phyloP scores from a whole-genome alignment of 2,329 filamentous ascomycete genomes.

The Aspergillus neotritici region DNA sequence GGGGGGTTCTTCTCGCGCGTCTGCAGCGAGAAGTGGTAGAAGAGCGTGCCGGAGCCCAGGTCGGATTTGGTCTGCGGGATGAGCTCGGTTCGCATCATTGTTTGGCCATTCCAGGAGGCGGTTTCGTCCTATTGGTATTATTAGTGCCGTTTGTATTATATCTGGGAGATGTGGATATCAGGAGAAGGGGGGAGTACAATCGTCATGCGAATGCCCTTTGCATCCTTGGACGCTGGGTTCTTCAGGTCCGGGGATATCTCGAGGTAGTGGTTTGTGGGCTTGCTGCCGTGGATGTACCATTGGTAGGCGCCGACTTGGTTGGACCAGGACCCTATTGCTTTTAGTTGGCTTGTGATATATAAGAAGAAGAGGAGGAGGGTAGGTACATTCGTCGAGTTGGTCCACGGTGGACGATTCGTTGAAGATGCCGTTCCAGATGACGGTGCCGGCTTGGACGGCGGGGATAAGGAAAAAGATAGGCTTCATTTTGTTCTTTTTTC shows the following conservation, averaged over 20 bases:
- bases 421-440: constrained; percentile 26
- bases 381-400: constrained; percentile 22
- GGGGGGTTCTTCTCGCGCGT: constrained; percentile 56
- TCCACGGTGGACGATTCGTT: constrained; percentile 18
- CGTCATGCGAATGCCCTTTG: constrained; percentile 63
- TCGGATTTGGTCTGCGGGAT: constrained; percentile 64
- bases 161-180: rapidly evolving
- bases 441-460: constrained; percentile 17
- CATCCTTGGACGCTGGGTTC: constrained; percentile 59
- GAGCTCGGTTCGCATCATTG: constrained; percentile 67
- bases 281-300: constrained; percentile 68
- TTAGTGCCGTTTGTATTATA: background rate
- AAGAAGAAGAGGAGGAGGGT: no score
- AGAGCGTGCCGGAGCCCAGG: constrained; percentile 62
- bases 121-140: constrained; percentile 32
- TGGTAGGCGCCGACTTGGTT: constrained; percentile 66
- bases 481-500: constrained; percentile 8
- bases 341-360: background rate
- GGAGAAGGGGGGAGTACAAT: constrained; percentile 37
- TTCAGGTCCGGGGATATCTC: constrained; percentile 57
- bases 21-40: constrained; percentile 68
- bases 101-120: constrained; percentile 66
- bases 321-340: constrained; percentile 55
- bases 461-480: constrained; percentile 4
- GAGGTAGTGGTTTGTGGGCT: constrained; percentile 49